A percentile compares a stretch with the other conserved stretches of the same genome.
phyloP scores from a whole-genome alignment of 208 protist species.

The Leishmania mexicana region DNA sequence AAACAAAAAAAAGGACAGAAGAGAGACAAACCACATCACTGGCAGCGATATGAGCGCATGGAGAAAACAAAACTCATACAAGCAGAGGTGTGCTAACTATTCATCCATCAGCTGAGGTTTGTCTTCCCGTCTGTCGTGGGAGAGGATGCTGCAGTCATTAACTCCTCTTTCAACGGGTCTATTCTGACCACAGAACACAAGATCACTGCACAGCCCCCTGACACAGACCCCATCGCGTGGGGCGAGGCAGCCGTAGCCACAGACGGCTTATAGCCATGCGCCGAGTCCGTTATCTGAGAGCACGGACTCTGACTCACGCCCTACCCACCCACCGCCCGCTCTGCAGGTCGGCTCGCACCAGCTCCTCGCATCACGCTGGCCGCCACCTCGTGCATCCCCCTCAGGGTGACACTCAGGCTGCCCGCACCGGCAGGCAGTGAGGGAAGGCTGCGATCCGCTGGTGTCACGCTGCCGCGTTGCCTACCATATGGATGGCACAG shows the following conservation, averaged over 20 bases:
- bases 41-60: too few species aligned
- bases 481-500: neutral
- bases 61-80: too few species aligned
- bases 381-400: neutral
- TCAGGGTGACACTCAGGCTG: neutral
- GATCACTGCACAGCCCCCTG: too few species aligned
- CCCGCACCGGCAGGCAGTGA: neutral
- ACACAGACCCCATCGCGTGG: too few species aligned
- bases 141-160: too few species aligned
- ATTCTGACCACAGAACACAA: too few species aligned
- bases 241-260: neutral
- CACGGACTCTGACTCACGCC: neutral
- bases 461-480: neutral
- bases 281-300: conserved; percentile 26
- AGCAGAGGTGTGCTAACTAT: too few species aligned
- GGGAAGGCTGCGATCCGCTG: neutral
- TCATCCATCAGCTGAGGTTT: too few species aligned
- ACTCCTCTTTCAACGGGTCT: too few species aligned
- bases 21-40: too few species aligned
- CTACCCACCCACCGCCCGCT: conserved; percentile 16
- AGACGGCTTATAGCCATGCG: conserved; percentile 13
- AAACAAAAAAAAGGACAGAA: too few species aligned
- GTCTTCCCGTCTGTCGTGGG: too few species aligned
- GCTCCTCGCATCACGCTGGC: neutral
- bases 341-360: neutral